Base-by-base conservation (phyloP, 2,329 filamentous ascomycete genomes). In the Aspergillus pseudotamarii region DNA sequence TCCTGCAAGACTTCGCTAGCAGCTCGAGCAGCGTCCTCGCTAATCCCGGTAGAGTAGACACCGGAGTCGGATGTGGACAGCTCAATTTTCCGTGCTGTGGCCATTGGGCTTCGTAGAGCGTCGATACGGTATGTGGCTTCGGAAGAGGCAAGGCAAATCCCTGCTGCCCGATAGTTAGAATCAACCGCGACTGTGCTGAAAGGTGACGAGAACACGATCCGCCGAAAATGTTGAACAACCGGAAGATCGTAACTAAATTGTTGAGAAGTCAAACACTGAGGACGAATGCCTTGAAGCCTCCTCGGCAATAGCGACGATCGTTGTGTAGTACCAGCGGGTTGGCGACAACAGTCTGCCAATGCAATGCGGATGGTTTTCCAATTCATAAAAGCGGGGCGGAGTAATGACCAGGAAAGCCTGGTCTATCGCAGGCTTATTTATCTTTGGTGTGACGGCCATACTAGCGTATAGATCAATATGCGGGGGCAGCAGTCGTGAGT, bases 1-100 rank as follows among this genome's bases (percentile, higher is more conserved):
- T 88, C 81, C 73, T 96, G 91, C 21, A 97, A 79, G 4, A 96
- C 78, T 66, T 91, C 82, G 4, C 88, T 89, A 0, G 86, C 83
- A 63, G 82, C 88, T 45, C 81, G 79, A 0, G 92, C 91, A 0
- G 88, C 84, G 38, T 88, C 87, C 2, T 85, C 78, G 3, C 81
- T 85, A 46, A 83, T 80, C 64, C 74, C 72, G 2, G 80, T 73
- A 63, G 78, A 81, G 68, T 82, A 86, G 23, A 82, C 75, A 0
- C 84, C 83, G 14, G 78, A 65, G 60, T 83, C 77, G 12, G 69
- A 66, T 2, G 78, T 72, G 0, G 79, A 75, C 12, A 88, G 73
- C 32, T 84, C 75, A 34, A 86, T 74, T 16, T 74, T 77, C 14
- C 75, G 80, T 60, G 82, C 78, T 8, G 82, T 83, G 4, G 84